phyloP scores from a whole-genome alignment of 2,329 filamentous ascomycete genomes.

The Fusarium sterilihyphosum region DNA sequence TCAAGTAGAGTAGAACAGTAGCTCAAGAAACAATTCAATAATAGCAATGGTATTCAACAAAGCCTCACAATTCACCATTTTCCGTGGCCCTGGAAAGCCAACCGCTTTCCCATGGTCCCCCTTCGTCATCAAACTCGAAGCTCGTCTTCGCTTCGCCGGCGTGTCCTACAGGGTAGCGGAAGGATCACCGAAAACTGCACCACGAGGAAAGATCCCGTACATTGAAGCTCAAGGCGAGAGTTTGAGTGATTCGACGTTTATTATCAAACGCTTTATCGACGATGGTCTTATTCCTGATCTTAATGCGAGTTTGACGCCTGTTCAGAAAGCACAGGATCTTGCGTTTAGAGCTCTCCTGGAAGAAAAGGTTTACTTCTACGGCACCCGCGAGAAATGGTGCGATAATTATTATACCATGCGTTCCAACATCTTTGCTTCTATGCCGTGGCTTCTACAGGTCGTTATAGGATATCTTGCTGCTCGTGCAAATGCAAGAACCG shows the following conservation, averaged over 20 bases:
- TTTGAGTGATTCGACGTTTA: slow-evolving; percentile 65
- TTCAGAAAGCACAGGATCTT: slow-evolving; percentile 58
- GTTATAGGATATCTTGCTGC: slow-evolving; percentile 62
- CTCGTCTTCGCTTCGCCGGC: slow-evolving; percentile 64
- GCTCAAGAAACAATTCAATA: too few species aligned
- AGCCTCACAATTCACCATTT: slow-evolving; percentile 49
- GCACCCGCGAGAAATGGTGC: slow-evolving; percentile 65
- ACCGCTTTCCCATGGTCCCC: slow-evolving; percentile 65
- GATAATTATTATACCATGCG: slow-evolving; percentile 70
- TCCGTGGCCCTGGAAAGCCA: slow-evolving; percentile 58
- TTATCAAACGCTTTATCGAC: slow-evolving; percentile 56
- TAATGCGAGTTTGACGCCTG: slow-evolving; percentile 53
- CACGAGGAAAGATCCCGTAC: slow-evolving; percentile 71
- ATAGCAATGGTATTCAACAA: background rate
- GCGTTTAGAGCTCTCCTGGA: slow-evolving; percentile 65
- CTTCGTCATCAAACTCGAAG: slow-evolving; percentile 71
- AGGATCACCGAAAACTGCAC: slow-evolving; percentile 58
- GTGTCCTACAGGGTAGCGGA: slow-evolving; percentile 56
- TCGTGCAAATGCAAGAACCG: slow-evolving; percentile 52
- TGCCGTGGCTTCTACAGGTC: slow-evolving; percentile 63
- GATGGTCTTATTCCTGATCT: slow-evolving; percentile 57
- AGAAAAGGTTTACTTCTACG: slow-evolving; percentile 68
- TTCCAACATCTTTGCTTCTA: slow-evolving; percentile 55
- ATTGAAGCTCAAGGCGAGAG: slow-evolving; percentile 48
- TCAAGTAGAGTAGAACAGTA: background rate